phyloP scores from a whole-genome alignment of 2,329 filamentous ascomycete genomes.

The Penicillium sp. region DNA sequence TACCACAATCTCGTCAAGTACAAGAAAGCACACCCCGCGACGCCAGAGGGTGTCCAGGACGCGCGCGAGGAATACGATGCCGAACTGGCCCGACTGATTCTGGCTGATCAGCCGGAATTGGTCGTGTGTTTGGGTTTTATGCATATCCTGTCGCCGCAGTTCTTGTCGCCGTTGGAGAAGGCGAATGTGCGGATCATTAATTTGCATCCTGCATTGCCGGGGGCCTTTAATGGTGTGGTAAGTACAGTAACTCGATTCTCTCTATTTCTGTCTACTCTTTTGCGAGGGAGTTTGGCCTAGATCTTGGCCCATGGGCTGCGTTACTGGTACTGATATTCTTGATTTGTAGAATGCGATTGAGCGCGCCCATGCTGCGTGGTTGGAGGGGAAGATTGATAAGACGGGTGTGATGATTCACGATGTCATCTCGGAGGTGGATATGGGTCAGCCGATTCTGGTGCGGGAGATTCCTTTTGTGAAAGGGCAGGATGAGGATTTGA shows the following conservation, averaged over 20 bases:
- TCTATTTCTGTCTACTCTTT: neutral
- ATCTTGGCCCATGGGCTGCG: neutral
- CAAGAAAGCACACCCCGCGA: conserved; percentile 69
- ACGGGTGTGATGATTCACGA: conserved; percentile 90
- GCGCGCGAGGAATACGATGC: conserved; percentile 73
- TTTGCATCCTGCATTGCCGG: conserved; percentile 74
- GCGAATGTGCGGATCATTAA: conserved; percentile 75
- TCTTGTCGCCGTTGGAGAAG: conserved; percentile 68
- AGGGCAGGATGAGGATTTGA: conserved; percentile 64
- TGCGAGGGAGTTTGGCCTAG: neutral
- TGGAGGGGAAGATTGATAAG: conserved; percentile 66
- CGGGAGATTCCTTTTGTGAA: conserved; percentile 68
- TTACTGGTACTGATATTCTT: conserved; percentile 2
- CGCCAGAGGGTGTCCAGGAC: conserved; percentile 50
- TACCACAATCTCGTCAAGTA: conserved; percentile 82
- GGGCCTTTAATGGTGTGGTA: conserved; percentile 73
- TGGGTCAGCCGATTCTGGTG: conserved; percentile 72
- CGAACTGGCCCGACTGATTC: conserved; percentile 70
- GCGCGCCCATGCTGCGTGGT: conserved; percentile 73
- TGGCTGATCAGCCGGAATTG: conserved; percentile 68
- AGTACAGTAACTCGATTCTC: conserved; percentile 31
- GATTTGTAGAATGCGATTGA: conserved; percentile 67
- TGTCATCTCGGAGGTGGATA: conserved; percentile 78
- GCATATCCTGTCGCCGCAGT: conserved; percentile 74
- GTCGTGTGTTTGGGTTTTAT: conserved; percentile 86